A percentile compares a stretch with the other conserved stretches of the same genome.
Conservation (phyloP, 768 basidiomycete species). For the Coprinopsis strossmayeri region DNA sequence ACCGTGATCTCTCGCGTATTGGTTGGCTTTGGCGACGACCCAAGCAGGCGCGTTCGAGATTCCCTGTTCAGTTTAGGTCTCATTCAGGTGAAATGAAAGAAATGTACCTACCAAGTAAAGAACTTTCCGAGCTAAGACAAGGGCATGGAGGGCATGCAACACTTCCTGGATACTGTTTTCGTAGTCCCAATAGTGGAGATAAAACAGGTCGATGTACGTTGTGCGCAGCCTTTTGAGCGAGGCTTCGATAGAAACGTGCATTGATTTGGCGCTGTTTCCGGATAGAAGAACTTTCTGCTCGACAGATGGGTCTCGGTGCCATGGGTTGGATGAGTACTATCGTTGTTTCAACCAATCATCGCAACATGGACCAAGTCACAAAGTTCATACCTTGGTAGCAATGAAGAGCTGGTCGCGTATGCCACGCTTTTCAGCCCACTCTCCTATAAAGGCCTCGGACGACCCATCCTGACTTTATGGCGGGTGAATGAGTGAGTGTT, state of each 20-base stretch:
- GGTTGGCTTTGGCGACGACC: slow-evolving; percentile 42
- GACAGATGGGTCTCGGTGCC: slow-evolving; percentile 17
- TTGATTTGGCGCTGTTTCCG: slow-evolving; percentile 38
- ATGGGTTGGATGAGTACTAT: slow-evolving; percentile 24
- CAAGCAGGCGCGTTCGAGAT: slow-evolving; percentile 40
- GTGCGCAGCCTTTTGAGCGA: slow-evolving; percentile 37
- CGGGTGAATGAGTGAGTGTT: too few species aligned
- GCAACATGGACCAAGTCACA: too few species aligned
- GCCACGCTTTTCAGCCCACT: slow-evolving; percentile 39
- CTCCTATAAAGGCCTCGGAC: slow-evolving; percentile 44
- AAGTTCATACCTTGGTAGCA: slow-evolving; percentile 38
- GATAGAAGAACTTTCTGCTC: slow-evolving; percentile 23
- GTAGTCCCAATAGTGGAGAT: slow-evolving; percentile 46
- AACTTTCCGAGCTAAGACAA: slow-evolving; percentile 46
- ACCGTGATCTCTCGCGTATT: slow-evolving; percentile 41
- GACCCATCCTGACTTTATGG: slow-evolving; percentile 41
- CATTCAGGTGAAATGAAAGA: neutral
- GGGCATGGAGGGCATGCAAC: slow-evolving; percentile 45
- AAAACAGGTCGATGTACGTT: slow-evolving; percentile 27
- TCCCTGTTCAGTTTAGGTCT: slow-evolving; percentile 22
- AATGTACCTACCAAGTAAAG: slow-evolving; percentile 28
- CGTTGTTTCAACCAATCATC: too few species aligned
- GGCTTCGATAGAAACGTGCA: slow-evolving; percentile 31
- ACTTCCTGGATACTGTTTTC: slow-evolving; percentile 46
- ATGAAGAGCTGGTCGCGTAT: slow-evolving; percentile 43